phyloP scores from a whole-genome alignment of 192 early-diverging fungal genomes.

The Backusella australiensis region DNA sequence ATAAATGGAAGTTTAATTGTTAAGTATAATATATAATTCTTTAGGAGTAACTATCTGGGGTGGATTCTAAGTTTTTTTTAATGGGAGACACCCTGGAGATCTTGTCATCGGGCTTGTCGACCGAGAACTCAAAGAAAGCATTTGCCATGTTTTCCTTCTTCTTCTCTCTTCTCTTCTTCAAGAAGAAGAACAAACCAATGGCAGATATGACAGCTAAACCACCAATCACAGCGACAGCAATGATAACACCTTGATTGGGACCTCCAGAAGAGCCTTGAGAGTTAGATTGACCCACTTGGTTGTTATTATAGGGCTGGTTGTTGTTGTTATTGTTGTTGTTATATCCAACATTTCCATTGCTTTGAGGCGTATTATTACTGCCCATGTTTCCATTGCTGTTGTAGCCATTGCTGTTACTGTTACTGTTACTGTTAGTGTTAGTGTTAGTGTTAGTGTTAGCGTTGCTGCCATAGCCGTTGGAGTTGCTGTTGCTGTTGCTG shows the following conservation, averaged over 20 bases:
- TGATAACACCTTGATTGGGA: background rate
- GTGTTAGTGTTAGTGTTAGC: background rate
- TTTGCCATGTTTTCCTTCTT: slow-evolving; percentile 13
- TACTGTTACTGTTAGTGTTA: background rate
- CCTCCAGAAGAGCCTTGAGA: background rate
- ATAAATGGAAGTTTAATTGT: background rate
- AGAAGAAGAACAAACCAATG: slow-evolving; percentile 9
- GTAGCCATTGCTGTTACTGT: background rate
- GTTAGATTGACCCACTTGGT: background rate
- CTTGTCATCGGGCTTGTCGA: background rate
- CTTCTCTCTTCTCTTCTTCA: slow-evolving; percentile 13
- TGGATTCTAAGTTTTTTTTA: slow-evolving; percentile 11
- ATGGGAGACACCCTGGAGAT: background rate
- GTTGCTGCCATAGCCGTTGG: background rate
- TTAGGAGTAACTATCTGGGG: background rate
- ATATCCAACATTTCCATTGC: background rate
- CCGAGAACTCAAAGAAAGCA: slow-evolving; percentile 15
- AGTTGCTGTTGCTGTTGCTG: background rate
- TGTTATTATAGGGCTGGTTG: background rate
- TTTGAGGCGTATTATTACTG: background rate
- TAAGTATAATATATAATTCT: background rate
- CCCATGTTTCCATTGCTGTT: background rate
- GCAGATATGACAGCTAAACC: slow-evolving; percentile 1
- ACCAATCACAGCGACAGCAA: background rate
- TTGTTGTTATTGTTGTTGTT: background rate